Conservation (phyloP, 2,329 filamentous ascomycete species). For the Pestalotiopsis sp. region DNA sequence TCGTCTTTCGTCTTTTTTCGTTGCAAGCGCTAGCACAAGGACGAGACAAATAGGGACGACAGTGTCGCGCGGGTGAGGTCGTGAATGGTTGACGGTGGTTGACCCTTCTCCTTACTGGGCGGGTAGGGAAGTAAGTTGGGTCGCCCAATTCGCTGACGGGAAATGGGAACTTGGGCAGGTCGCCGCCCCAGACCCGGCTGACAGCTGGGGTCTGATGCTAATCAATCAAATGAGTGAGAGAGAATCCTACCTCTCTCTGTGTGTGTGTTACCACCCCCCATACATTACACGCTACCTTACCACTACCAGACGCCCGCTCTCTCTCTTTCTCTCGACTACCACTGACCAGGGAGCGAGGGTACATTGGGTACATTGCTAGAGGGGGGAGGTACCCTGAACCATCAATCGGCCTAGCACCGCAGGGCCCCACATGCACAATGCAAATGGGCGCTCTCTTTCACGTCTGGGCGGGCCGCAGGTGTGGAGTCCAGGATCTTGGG, state of each 20-base stretch:
- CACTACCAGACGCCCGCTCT: too few species aligned
- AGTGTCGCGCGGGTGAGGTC: constrained; percentile 30
- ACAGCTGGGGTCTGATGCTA: constrained; percentile 11
- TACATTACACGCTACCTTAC: too few species aligned
- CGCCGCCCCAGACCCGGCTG: constrained; percentile 14
- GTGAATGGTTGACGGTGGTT: constrained; percentile 34
- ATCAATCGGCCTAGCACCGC: too few species aligned
- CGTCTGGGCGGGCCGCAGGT: not conserved
- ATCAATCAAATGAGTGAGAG: constrained; percentile 1
- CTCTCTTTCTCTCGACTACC: too few species aligned
- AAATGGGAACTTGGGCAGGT: constrained; percentile 19
- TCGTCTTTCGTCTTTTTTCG: not conserved
- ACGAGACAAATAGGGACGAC: constrained; percentile 24
- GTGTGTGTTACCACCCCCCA: too few species aligned
- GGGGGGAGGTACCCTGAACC: not conserved
- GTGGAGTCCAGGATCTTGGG: not conserved
- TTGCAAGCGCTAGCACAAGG: constrained; percentile 21
- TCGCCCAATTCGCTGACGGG: constrained; percentile 39
- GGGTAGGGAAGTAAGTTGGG: constrained; percentile 34
- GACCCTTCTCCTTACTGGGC: constrained; percentile 32
- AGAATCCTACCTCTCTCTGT: too few species aligned
- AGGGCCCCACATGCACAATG: not conserved
- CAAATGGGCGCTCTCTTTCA: not conserved
- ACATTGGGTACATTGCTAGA: too few species aligned
- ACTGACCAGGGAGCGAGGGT: too few species aligned